Evolutionary conservation across 768 basidiomycete genomes (phyloP), one percentile per base, ranked within the genome.

Genomic region (Suillus spraguei): DNA sequence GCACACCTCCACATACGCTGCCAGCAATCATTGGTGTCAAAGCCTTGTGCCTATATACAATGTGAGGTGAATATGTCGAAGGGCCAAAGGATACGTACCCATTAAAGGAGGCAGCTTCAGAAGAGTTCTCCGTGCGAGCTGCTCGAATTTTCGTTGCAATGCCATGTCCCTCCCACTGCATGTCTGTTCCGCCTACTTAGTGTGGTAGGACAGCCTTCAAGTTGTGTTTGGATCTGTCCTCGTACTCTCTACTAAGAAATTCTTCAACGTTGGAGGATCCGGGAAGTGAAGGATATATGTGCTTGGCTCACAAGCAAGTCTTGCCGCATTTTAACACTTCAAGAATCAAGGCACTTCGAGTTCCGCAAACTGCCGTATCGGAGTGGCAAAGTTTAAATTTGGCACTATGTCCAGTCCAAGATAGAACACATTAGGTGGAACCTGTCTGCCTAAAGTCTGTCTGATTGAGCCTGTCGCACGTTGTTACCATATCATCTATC

Each of bases 11-110:
- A 63, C 85, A 85, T 62, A 87, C 77, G 60, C 78, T 78, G 22
- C 87, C 87, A 13, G 87, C 85, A 66, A 88, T 81, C 63, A 87
- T 81, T 38, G 87, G 87, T 9, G 87, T 88, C 67, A 82, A 78
- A 0, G 84, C 81, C 63, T 81, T 83, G 60, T 83, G 79, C 52
- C 85, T 88, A 62, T 24, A 50, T 41, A 50, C 28, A 20, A 28
- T 35, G 44, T 58, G 47, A 46, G 44, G 79, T 41, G 35, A 50
- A 20, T 38, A 35, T 39, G 32, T 13, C 28, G 42, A 59, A 44
- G 6, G 52, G 50, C 9, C 10, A 39, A 56, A 35, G 4, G 47
- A 35, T n/a, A 42, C 17, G 59, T 64, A 80, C 82, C 81, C 80
- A 59, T 76, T 67, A 10, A 81, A 69, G 60, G 80, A 77, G 16